Conservation (phyloP, 345 rosid species). For the Salix brachista region DNA sequence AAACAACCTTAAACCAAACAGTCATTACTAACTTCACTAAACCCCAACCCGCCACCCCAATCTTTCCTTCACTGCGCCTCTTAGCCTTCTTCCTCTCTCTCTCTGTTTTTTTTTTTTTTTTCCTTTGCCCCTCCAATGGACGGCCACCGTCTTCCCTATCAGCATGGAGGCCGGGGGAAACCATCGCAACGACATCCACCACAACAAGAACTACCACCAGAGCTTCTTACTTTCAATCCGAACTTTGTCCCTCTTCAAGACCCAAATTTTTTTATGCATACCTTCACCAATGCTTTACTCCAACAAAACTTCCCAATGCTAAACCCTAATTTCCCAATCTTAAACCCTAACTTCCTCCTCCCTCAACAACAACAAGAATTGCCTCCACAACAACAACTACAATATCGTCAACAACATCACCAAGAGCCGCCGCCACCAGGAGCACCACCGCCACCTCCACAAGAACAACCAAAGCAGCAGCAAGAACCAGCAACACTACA, state of each 20-base stretch:
- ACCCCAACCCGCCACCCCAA: background rate
- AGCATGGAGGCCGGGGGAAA: constrained; percentile 15
- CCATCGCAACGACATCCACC: constrained; percentile 9
- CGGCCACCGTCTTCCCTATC: constrained; percentile 23
- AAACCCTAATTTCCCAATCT: constrained; percentile 27
- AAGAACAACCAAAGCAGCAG: background rate
- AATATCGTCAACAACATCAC: background rate
- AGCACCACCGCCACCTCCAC: background rate
- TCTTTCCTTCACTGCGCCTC: background rate
- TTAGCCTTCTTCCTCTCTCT: background rate
- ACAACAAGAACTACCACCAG: constrained; percentile 4
- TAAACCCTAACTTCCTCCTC: constrained; percentile 24
- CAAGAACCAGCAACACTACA: background rate
- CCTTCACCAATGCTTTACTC: constrained; percentile 20
- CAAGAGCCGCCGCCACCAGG: background rate
- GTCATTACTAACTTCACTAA: background rate
- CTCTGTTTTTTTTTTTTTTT: background rate
- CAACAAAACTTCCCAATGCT: constrained; percentile 30
- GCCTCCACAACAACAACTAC: constrained; percentile 10
- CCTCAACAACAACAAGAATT: constrained; percentile 25
- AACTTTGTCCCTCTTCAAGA: constrained; percentile 26
- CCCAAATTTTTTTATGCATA: constrained; percentile 25
- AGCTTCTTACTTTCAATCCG: background rate
- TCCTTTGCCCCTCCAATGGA: constrained; percentile 6
- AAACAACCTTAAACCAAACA: too few relatives aligned